Evolutionary conservation across 345 rosid genomes (phyloP), one percentile per base, ranked within the genome.

Genomic region (Moricandia arvensis): DNA sequence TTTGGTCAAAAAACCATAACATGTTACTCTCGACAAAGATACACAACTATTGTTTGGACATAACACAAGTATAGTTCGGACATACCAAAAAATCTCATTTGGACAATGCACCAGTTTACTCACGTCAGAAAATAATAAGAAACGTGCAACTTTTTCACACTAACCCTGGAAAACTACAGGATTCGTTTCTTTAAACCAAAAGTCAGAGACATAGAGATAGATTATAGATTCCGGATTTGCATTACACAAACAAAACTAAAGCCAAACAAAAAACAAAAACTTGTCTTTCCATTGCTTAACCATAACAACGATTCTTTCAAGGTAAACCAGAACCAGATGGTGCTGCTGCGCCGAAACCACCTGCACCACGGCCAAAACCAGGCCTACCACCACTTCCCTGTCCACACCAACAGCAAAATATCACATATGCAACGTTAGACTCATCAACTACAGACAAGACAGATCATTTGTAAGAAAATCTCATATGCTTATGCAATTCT

Each of bases 291-390:
- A 51, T 35, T 0, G 7, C 63, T 8, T n/a, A 47, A 75, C 16
- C 29, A 15, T 15, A 3, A 53, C 12, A 17, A n/a, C 27, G 38
- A 55, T 2, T 1, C 8, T 72, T 77, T 89, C 79, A 89, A 74
- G 88, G 68, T 10, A 86, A 81, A 6, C 76, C 86, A 1, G 90
- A 81, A 45, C 86, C 83, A 62, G 86, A 75, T 30, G 86, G 85
- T 7, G 84, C 84, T 54, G 82, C 63, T 35, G 77, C 87, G 15
- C 87, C 75, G 57, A 58, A 83, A 60, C 91, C 86, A 8, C 93
- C 91, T 49, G 88, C 95, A 34, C 97, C 93, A 45, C 94, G 91
- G 60, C 97, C 97, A 81, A 89, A 89, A 2, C 85, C 87, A 65
- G 89, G 86, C 73, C 94, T 87, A 58, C 87, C 88, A 71, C 94